Conservation (phyloP, 441 rosid species). For the Pelargonium fulgidum region DNA sequence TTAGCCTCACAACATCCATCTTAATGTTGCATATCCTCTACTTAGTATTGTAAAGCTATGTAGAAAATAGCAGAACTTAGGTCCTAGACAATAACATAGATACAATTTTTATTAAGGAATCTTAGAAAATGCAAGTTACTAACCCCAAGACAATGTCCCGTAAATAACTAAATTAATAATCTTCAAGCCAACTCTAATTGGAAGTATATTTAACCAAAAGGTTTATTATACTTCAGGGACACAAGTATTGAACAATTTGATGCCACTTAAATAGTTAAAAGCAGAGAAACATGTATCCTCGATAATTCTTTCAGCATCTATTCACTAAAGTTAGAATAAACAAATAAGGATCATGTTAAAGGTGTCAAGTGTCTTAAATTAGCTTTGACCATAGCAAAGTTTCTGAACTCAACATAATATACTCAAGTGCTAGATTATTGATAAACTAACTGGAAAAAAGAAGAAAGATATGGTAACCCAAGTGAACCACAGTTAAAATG, state of each 20-base stretch:
- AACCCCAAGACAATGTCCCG: neutral
- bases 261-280: neutral
- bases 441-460: neutral
- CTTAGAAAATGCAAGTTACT: neutral
- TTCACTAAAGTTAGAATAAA: neutral
- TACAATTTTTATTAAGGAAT: neutral
- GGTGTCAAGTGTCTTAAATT: neutral
- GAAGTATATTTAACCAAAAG: neutral
- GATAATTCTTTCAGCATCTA: neutral
- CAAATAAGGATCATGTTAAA: neutral
- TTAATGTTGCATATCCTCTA: neutral
- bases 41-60: neutral
- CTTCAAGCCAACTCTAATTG: neutral
- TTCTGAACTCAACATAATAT: neutral
- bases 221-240: neutral
- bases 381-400: neutral
- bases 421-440: neutral
- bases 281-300: neutral
- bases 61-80: neutral
- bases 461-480: neutral
- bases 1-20: neutral
- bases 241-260: conserved; percentile 2
- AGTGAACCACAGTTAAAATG: neutral
- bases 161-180: neutral
- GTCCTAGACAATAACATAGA: neutral